These are phyloP conservation scores for Fomitopsis pinicola DNA, from an alignment of 1,284 basidiomycete species.

Conservation along the genomic window DNA sequence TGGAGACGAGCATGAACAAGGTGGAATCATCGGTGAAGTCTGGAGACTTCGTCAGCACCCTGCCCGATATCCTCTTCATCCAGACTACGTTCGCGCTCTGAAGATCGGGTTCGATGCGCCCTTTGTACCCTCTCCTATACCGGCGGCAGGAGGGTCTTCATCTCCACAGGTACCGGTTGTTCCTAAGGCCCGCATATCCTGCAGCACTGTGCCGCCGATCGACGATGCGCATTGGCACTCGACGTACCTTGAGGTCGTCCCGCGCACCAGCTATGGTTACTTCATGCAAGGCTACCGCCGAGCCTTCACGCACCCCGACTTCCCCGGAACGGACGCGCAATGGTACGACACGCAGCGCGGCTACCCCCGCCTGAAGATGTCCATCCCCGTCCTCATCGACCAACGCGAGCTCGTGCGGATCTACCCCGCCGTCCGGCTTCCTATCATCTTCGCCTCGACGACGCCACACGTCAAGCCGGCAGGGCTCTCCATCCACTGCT, in stretches of 20 bases:
- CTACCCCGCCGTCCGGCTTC: constrained; percentile 19
- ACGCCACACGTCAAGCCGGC: constrained; percentile 12
- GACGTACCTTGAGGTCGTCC: constrained; percentile 10
- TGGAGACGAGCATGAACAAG: constrained; percentile 14
- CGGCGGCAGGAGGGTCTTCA: background rate
- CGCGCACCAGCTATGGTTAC: constrained; percentile 6
- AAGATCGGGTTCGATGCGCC: constrained; percentile 18
- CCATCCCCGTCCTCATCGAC: constrained; percentile 6
- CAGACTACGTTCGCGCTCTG: constrained; percentile 12
- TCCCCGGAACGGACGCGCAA: constrained; percentile 10
- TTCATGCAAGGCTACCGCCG: constrained; percentile 19
- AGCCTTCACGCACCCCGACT: constrained; percentile 16
- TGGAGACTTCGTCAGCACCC: constrained; percentile 13
- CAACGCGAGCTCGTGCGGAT: constrained; percentile 15
- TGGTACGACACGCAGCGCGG: constrained; percentile 17
- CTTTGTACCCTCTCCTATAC: background rate
- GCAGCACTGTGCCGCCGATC: background rate
- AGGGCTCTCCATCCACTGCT: constrained; percentile 15
- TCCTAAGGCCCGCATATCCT: background rate
- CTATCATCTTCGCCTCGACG: constrained; percentile 14
- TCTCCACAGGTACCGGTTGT: background rate
- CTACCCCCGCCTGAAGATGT: constrained; percentile 12
- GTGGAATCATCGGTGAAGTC: constrained; percentile 21
- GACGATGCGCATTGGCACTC: constrained; percentile 3
- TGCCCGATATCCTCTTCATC: constrained; percentile 6